These are phyloP conservation scores for Pseudogymnoascus sp. DNA, from an alignment of 2,329 filamentous ascomycete genomes.

Conservation along the genomic window DNA sequence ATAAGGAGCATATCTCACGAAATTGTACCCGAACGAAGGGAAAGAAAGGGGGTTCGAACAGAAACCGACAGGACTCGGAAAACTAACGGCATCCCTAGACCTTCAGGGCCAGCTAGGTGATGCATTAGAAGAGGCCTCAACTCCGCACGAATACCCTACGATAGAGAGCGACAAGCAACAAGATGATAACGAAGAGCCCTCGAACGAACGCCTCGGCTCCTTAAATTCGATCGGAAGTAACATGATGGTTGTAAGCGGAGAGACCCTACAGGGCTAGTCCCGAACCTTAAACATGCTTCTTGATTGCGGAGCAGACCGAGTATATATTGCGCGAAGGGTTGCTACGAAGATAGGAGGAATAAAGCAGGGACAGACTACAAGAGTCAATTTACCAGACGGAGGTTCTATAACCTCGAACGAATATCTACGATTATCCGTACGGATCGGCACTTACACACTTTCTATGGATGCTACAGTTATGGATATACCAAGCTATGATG, in stretches of 20 bases:
- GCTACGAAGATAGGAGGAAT: neutral
- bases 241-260: neutral
- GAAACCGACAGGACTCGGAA: neutral
- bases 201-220: neutral
- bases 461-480: neutral
- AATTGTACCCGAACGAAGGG: neutral
- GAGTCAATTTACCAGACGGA: neutral
- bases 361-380: neutral
- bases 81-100: neutral
- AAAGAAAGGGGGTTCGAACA: neutral
- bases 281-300: neutral
- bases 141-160: neutral
- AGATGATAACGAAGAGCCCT: neutral
- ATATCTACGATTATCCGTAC: neutral
- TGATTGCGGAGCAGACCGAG: neutral
- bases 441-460: neutral
- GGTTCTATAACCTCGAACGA: neutral
- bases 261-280: neutral
- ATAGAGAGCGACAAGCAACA: neutral
- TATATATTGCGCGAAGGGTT: neutral
- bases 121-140: neutral
- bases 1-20: neutral
- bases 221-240: neutral
- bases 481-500: neutral
- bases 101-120: neutral